Base-by-base conservation (phyloP, 1,284 basidiomycete genomes). In the Pascua guehoae region DNA sequence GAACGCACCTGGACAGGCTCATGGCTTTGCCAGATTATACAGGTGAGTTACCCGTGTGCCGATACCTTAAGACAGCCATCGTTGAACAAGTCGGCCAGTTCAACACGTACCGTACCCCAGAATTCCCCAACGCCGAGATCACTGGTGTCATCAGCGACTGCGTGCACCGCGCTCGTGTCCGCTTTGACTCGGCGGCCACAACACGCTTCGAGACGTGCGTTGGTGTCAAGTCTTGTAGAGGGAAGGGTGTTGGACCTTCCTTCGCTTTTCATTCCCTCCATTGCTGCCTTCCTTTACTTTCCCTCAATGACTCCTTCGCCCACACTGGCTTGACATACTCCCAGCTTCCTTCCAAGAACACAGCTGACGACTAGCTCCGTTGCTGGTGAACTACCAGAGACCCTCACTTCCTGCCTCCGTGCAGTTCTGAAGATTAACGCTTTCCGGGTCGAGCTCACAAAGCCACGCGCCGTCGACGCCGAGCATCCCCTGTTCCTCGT, bases 191-290 rank as follows among this genome's bases (percentile, higher is more conserved):
- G 0, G 51, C 51, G 0, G 66, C 56, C 12, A 68, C 66, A 1
- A 57, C 70, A 47, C 52, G 59, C 12, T 66, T 67, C 44, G 71
- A 71, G 49, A 32, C 41, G 70, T 70, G 37, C 50, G 66, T 51
- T 38, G 24, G 24, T 3, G 24, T 32, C 24, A 32, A 32, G 24
- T 32, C 24, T 7, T 4, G 24, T 32, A 7, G 24, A 32, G 24
- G 24, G 7, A 7, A 32, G 24, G 24, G 7, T 32, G 24, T 32
- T 32, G 24, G 24, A 32, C 24, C 24, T 32, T 32, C 24, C 24
- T 7, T 32, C 24, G 24, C 24, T 32, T 32, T 32, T 3, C 24
- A 3, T 32, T 32, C 24, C 24, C 24, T 32, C 24, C 24, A 32
- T 32, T 32, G 4, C 7, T 32, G 7, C 24, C 24, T 32, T 32